phyloP scores from a whole-genome alignment of 805 yeast species.

The Saccharomyces kudriavzevii region DNA sequence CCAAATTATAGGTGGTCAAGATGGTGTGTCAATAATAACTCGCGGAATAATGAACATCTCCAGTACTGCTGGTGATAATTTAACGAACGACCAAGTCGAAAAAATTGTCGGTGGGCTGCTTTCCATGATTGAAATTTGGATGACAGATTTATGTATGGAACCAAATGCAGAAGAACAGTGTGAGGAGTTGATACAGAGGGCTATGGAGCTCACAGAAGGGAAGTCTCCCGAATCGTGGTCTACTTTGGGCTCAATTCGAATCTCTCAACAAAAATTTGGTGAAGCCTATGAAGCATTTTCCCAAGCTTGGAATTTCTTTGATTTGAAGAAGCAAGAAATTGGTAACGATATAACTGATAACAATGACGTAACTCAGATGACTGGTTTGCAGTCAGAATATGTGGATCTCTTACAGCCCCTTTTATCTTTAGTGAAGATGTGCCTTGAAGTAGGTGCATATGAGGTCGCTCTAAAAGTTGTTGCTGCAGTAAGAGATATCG shows the following conservation, averaged over 20 bases:
- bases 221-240: constrained; percentile 75
- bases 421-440: constrained; percentile 60
- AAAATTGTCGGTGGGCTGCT: constrained; percentile 72
- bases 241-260: constrained; percentile 74
- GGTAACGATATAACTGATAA: constrained; percentile 38
- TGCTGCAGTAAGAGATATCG: constrained; percentile 59
- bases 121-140: constrained; percentile 88
- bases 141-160: constrained; percentile 96
- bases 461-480: constrained; percentile 64
- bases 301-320: constrained; percentile 67
- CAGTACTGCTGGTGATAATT: constrained; percentile 15
- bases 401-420: constrained; percentile 68
- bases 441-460: constrained; percentile 67
- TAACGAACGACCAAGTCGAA: constrained; percentile 37
- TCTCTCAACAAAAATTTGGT: constrained; percentile 67
- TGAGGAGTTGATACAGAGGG: constrained; percentile 56
- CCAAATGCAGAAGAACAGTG: constrained; percentile 78
- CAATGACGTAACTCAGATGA: not conserved
- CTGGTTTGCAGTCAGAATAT: constrained; percentile 36
- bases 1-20: constrained; percentile 76
- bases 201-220: constrained; percentile 49
- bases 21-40: constrained; percentile 57
- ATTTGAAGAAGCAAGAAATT: constrained; percentile 39
- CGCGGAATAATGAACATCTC: constrained; percentile 46
- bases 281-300: constrained; percentile 67